Evolutionary conservation across 75 land plant species (phyloP).

Genomic region (Sequoiadendron giganteum): DNA sequence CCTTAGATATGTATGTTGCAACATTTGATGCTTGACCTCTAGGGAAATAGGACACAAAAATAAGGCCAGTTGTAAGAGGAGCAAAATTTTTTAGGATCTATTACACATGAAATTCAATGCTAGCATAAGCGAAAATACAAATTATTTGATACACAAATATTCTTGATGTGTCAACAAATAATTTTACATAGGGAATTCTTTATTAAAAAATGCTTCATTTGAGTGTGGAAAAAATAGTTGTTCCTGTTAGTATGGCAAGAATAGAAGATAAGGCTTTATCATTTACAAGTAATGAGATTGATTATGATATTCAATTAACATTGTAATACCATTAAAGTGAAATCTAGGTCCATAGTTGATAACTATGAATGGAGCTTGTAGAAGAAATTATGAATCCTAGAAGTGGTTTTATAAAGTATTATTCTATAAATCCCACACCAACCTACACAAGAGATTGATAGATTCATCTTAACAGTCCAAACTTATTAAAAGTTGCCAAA

Average conservation of each 20-base stretch:
- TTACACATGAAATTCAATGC: constrained; percentile 1
- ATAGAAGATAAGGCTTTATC: not conserved
- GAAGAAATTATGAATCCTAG: constrained; percentile 86
- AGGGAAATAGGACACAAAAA: constrained; percentile 94
- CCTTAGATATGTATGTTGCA: constrained; percentile 96
- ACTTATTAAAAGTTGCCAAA: not conserved
- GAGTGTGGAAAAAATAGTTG: not conserved
- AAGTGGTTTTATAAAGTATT: constrained; percentile 80
- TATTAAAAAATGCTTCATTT: not conserved
- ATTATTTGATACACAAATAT: not conserved
- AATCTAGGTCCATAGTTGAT: not conserved
- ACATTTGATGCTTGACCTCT: constrained; percentile 99
- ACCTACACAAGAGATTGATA: constrained; percentile 42
- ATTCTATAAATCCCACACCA: constrained; percentile 95
- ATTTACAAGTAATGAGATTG: not conserved
- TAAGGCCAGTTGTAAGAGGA: constrained; percentile 94
- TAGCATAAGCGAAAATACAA: constrained; percentile 2
- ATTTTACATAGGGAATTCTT: not conserved
- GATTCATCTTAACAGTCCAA: not conserved
- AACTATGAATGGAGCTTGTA: constrained; percentile 29
- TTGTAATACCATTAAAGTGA: not conserved
- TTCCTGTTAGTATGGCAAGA: not conserved
- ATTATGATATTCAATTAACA: not conserved
- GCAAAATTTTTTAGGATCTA: constrained; percentile 83
- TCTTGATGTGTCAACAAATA: constrained; percentile 2